Conservation (phyloP, 306 rosid genomes). For the Hippophae rhamnoides region DNA sequence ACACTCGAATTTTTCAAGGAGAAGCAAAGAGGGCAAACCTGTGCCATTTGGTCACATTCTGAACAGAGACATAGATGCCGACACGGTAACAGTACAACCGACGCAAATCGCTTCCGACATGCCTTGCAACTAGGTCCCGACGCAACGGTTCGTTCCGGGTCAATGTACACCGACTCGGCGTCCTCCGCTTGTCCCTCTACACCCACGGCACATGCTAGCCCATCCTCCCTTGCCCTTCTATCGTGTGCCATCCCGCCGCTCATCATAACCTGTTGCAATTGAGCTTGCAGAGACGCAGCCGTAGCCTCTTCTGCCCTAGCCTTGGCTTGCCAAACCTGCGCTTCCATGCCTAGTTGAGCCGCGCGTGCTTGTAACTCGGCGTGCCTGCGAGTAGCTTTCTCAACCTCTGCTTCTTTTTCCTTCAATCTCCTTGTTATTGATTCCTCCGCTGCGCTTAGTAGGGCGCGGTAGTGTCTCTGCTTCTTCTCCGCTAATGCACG, state of each 20-base stretch:
- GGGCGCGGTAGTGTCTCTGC: conserved; percentile 50
- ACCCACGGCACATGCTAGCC: conserved; percentile 34
- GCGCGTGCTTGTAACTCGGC: conserved; percentile 79
- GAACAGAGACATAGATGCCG: conserved; percentile 71
- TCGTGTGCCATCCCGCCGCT: conserved; percentile 23
- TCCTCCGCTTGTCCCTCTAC: conserved; percentile 59
- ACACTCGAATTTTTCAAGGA: conserved; percentile 62
- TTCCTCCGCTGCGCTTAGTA: conserved; percentile 56
- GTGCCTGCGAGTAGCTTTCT: conserved; percentile 58
- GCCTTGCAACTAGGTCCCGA: conserved; percentile 61
- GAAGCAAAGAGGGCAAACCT: conserved; percentile 71
- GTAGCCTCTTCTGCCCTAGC: conserved; percentile 65
- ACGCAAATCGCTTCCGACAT: conserved; percentile 55
- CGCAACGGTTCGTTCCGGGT: conserved; percentile 46
- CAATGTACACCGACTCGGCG: conserved; percentile 71
- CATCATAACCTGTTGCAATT: conserved; percentile 63
- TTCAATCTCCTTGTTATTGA: conserved; percentile 38
- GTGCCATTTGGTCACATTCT: conserved; percentile 51
- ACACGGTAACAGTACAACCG: conserved; percentile 76
- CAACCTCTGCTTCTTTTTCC: conserved; percentile 60
- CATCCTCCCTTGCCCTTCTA: conserved; percentile 22
- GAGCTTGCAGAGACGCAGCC: conserved; percentile 60
- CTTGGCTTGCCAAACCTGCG: conserved; percentile 80
- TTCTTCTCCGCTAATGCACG: conserved; percentile 59
- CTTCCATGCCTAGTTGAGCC: conserved; percentile 58